A percentile compares a stretch with the other conserved stretches of the same genome.
These are phyloP conservation scores for Cyanidioschyzon merolae DNA, from an alignment of 23 red algal species.

Conservation along the genomic window DNA sequence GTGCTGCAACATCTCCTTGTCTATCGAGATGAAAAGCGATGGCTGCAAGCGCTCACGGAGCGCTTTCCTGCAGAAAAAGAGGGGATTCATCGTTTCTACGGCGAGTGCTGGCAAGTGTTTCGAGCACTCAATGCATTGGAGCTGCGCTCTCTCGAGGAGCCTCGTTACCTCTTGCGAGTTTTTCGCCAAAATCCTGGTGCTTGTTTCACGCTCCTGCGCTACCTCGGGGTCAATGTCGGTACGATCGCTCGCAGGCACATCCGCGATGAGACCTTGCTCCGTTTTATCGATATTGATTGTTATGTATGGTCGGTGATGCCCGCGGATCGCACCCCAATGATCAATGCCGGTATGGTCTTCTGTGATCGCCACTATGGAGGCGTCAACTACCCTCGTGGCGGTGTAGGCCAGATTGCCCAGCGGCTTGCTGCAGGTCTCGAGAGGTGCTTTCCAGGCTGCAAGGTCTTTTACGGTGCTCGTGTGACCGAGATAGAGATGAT, in stretches of 20 bases:
- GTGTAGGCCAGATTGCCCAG: conserved; percentile 63
- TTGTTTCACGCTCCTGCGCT: conserved; percentile 62
- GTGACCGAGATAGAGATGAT: conserved; percentile 21
- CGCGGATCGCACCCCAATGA: conserved; percentile 83
- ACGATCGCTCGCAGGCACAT: conserved; percentile 61
- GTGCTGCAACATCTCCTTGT: conserved; percentile 48
- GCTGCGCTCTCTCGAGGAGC: conserved; percentile 73
- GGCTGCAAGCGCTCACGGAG: conserved; percentile 47
- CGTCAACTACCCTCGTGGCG: conserved; percentile 72
- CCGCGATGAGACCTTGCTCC: conserved; percentile 38
- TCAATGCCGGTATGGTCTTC: conserved; percentile 97
- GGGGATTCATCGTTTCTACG: conserved; percentile 68
- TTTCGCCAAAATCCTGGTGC: conserved; percentile 58
- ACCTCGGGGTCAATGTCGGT: conserved; percentile 59
- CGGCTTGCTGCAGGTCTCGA: conserved; percentile 45
- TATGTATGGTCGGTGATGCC: conserved; percentile 61
- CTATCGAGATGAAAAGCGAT: conserved; percentile 60
- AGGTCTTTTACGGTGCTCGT: conserved; percentile 41
- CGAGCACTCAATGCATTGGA: conserved; percentile 61
- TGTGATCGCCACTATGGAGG: conserved; percentile 91
- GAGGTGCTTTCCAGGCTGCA: conserved; percentile 22
- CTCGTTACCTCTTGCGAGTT: conserved; percentile 53
- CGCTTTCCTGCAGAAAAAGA: conserved; percentile 52
- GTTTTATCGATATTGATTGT: conserved; percentile 90
- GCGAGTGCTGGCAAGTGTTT: conserved; percentile 75